Percentiles rank a stretch among this genome's conserved stretches.
These are phyloP conservation scores for Paralagenidium karlingii DNA, from an alignment of 352 stramenopile genomes.

Conservation along the genomic window DNA sequence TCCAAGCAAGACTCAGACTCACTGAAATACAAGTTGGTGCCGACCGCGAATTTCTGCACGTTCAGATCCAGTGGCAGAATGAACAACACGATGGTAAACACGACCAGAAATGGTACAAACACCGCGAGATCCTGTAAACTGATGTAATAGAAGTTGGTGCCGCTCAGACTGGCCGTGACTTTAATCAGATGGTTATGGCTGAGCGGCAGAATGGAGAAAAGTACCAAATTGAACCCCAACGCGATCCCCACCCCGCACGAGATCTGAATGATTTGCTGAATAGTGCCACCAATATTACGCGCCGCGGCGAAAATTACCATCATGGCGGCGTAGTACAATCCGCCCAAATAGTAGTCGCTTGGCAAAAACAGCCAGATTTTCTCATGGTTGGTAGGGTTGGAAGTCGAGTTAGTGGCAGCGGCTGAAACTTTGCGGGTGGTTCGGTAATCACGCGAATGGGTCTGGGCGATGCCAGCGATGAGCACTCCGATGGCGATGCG, in stretches of 20 bases:
- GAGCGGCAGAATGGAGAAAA: constrained; percentile 37
- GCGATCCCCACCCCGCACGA: constrained; percentile 74
- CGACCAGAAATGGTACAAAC: constrained; percentile 57
- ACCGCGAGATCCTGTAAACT: constrained; percentile 62
- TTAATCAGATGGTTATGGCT: constrained; percentile 2
- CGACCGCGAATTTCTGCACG: constrained; percentile 72
- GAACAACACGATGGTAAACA: constrained; percentile 52
- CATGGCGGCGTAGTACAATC: constrained; percentile 62
- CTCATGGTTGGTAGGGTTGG: constrained; percentile 13
- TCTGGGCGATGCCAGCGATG: constrained; percentile 57
- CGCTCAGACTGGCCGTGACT: constrained; percentile 32
- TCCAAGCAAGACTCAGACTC: constrained; percentile 5
- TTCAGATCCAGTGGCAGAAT: constrained; percentile 63
- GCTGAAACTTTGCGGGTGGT: no score
- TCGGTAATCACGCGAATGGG: constrained; percentile 29
- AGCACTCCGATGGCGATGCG: constrained; percentile 53
- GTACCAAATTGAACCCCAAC: constrained; percentile 61
- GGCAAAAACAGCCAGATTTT: constrained; percentile 72
- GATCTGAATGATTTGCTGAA: constrained; percentile 55
- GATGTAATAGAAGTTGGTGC: constrained; percentile 48
- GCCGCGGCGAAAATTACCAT: constrained; percentile 60
- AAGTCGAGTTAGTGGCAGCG: no score
- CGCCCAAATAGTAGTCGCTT: constrained; percentile 49
- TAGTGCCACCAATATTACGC: constrained; percentile 55
- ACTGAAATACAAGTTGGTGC: constrained; percentile 80